These are phyloP conservation scores for Rutstroemia sp. DNA, from an alignment of 2,329 filamentous ascomycete species.

Conservation along the genomic window DNA sequence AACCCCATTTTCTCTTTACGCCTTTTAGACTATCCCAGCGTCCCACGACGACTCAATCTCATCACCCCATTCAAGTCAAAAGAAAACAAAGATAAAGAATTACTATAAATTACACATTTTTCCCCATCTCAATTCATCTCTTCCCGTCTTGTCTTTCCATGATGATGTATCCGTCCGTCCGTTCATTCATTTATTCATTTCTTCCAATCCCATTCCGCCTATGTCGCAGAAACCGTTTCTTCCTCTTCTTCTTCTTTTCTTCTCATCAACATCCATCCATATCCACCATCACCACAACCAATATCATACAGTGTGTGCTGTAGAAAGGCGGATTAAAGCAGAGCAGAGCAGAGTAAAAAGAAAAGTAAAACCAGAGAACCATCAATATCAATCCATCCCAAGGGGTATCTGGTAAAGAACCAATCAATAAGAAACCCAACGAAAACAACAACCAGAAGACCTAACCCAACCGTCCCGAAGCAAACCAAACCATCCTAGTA, in stretches of 20 bases:
- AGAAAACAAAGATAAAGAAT: neutral
- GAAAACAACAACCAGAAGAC: neutral
- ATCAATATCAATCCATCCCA: constrained; percentile 6
- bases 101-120: neutral
- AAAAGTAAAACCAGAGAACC: neutral
- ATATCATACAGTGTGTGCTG: neutral
- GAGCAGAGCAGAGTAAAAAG: no score
- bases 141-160: neutral
- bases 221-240: neutral
- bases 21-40: no score
- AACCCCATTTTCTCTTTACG: no score
- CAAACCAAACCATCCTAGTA: neutral
- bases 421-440: constrained; percentile 5
- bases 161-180: neutral
- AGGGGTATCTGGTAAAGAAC: constrained; percentile 9
- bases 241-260: no score
- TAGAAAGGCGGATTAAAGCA: no score
- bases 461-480: neutral
- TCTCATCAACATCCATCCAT: neutral
- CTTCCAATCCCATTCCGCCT: neutral
- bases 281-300: neutral
- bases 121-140: neutral
- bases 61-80: neutral
- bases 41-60: neutral
- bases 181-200: neutral